These are phyloP conservation scores for Mycena vulgaris DNA, from an alignment of 768 basidiomycete species.

Conservation along the genomic window DNA sequence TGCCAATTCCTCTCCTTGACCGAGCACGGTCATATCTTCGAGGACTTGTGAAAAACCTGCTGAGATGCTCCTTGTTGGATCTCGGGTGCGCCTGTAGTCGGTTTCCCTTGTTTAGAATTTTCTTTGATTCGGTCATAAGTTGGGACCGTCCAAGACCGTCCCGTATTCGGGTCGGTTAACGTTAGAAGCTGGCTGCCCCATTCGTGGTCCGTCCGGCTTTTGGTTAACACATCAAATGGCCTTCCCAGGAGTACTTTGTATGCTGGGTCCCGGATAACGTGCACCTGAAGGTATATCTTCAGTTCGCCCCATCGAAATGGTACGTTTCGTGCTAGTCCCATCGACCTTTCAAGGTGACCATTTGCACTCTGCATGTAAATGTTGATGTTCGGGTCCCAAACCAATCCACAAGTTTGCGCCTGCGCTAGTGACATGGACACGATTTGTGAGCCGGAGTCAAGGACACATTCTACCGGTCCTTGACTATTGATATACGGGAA, in stretches of 20 bases:
- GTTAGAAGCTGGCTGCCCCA: slow-evolving; percentile 43
- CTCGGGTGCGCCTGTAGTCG: not conserved
- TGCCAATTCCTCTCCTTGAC: too few relatives aligned
- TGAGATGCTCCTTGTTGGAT: not conserved
- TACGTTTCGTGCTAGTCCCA: slow-evolving; percentile 47
- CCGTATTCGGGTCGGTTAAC: slow-evolving; percentile 45
- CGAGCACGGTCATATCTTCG: slow-evolving; percentile 26
- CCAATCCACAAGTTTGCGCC: slow-evolving; percentile 23
- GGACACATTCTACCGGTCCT: slow-evolving; percentile 38
- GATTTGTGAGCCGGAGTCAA: slow-evolving; percentile 49
- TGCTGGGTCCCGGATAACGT: slow-evolving; percentile 43
- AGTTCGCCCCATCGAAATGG: slow-evolving; percentile 43
- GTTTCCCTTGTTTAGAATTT: slow-evolving; percentile 5
- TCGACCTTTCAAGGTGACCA: slow-evolving; percentile 36
- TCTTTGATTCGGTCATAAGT: slow-evolving; percentile 25
- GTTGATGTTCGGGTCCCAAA: too few relatives aligned
- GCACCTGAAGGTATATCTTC: slow-evolving; percentile 46
- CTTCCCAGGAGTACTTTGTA: slow-evolving; percentile 49
- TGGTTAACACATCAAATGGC: slow-evolving; percentile 48
- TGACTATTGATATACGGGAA: slow-evolving; percentile 35
- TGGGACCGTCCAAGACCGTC: slow-evolving; percentile 8
- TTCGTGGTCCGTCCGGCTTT: slow-evolving; percentile 36
- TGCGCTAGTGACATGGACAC: slow-evolving; percentile 40
- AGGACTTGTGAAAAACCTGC: slow-evolving; percentile 20
- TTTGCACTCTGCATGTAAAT: slow-evolving; percentile 49